Percentiles rank a stretch among this genome's conserved stretches.
Evolutionary conservation across 805 yeast genomes (phyloP).

Genomic region (Naumovozyma castellii): DNA sequence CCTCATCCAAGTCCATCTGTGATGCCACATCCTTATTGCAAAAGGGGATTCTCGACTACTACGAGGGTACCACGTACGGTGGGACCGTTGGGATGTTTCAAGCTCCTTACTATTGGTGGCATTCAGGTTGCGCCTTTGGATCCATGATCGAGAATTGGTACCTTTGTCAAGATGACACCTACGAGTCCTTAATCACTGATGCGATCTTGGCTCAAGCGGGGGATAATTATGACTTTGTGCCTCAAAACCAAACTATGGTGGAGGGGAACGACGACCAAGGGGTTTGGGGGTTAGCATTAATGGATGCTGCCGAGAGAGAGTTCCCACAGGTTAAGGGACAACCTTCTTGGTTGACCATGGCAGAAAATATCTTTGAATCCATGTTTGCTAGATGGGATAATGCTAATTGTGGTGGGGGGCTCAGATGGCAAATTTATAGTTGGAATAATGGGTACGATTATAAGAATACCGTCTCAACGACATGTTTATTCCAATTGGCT

Average conservation of each 20-base stretch:
- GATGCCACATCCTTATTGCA: conserved; percentile 41
- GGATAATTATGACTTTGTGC: conserved; percentile 64
- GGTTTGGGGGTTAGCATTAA: conserved; percentile 85
- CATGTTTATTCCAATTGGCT: conserved; percentile 71
- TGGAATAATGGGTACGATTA: conserved; percentile 90
- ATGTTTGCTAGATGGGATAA: conserved; percentile 82
- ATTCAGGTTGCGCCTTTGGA: conserved; percentile 91
- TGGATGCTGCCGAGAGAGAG: conserved; percentile 81
- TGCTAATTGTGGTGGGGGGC: conserved; percentile 64
- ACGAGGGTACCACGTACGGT: conserved; percentile 54
- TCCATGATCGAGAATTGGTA: conserved; percentile 65
- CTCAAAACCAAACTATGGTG: conserved; percentile 72
- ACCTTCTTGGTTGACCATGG: conserved; percentile 72
- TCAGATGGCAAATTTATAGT: conserved; percentile 87
- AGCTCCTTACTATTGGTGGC: conserved; percentile 93
- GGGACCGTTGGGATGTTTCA: conserved; percentile 76
- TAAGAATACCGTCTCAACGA: conserved; percentile 79
- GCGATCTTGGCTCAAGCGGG: conserved; percentile 66
- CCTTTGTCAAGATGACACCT: conserved; percentile 57
- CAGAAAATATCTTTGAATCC: conserved; percentile 79
- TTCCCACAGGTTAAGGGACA: conserved; percentile 33
- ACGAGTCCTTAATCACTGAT: conserved; percentile 42
- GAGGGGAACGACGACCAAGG: conserved; percentile 97
- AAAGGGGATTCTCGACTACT: conserved; percentile 68
- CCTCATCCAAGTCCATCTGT: not conserved